These are phyloP conservation scores for Aspergillus sp. DNA, from an alignment of 2,329 filamentous ascomycete genomes.

Conservation along the genomic window DNA sequence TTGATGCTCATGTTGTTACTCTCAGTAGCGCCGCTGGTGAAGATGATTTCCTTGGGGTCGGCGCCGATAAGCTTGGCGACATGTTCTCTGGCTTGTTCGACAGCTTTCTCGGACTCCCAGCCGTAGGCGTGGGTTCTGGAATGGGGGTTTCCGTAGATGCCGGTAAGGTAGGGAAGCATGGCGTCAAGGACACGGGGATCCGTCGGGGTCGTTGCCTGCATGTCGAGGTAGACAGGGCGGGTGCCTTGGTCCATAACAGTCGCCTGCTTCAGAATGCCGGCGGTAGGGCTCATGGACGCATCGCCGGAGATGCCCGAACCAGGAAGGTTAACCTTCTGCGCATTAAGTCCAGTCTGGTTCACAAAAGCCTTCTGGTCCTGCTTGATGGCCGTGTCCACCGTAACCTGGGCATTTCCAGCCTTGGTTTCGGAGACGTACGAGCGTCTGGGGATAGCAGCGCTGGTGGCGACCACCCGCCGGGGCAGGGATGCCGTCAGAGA, in stretches of 20 bases:
- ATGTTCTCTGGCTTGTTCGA: slow-evolving; percentile 81
- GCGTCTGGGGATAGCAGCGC: slow-evolving; percentile 48
- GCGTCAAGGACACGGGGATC: slow-evolving; percentile 93
- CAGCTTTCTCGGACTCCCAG: slow-evolving; percentile 95
- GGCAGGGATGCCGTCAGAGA: slow-evolving; percentile 43
- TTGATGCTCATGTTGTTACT: slow-evolving; percentile 99
- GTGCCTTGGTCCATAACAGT: slow-evolving; percentile 91
- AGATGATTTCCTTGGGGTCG: slow-evolving; percentile 97
- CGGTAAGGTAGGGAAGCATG: slow-evolving; percentile 93
- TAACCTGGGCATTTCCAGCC: slow-evolving; percentile 69
- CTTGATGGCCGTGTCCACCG: slow-evolving; percentile 79
- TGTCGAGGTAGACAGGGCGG: slow-evolving; percentile 94
- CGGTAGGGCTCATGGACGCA: slow-evolving; percentile 77
- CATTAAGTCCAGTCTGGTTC: slow-evolving; percentile 56
- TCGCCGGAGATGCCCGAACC: slow-evolving; percentile 61
- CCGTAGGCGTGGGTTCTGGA: slow-evolving; percentile 97
- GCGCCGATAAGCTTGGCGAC: slow-evolving; percentile 87
- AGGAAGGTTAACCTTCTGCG: slow-evolving; percentile 62
- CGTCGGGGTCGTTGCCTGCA: slow-evolving; percentile 94
- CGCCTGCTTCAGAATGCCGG: slow-evolving; percentile 83
- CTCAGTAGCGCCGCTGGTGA: slow-evolving; percentile 96
- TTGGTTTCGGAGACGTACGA: slow-evolving; percentile 84
- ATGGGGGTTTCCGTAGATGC: slow-evolving; percentile 94
- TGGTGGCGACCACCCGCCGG: slow-evolving; percentile 43
- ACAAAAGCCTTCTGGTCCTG: slow-evolving; percentile 81